phyloP scores from a whole-genome alignment of 2,329 filamentous ascomycete genomes.

The Ilyonectria mors-panacis region DNA sequence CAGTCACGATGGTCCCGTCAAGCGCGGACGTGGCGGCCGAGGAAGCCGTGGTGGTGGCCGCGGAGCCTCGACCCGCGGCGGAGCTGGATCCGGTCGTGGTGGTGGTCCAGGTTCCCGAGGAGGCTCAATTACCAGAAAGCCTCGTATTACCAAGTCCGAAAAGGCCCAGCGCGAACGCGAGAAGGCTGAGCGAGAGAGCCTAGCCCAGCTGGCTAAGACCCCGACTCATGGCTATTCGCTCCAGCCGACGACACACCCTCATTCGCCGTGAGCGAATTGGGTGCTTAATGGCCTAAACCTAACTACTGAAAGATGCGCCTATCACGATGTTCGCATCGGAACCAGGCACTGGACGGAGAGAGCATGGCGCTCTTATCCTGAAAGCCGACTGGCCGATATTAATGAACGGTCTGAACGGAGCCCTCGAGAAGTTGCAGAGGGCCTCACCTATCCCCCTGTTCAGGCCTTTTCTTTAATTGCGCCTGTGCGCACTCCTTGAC shows the following conservation, averaged over 20 bases:
- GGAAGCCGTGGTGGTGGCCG: conserved; percentile 70
- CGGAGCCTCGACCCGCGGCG: conserved; percentile 73
- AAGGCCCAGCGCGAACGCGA: conserved; percentile 86
- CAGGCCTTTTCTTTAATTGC: conserved; percentile 4
- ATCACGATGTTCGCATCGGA: background rate
- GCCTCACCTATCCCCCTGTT: background rate
- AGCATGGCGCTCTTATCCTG: background rate
- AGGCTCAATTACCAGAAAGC: conserved; percentile 82
- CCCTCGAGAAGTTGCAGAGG: background rate
- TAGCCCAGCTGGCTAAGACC: conserved; percentile 59
- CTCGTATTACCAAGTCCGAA: conserved; percentile 88
- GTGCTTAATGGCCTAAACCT: conserved; percentile 42
- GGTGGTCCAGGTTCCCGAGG: conserved; percentile 80
- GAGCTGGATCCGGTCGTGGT: conserved; percentile 60
- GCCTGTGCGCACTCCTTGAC: conserved; percentile 4
- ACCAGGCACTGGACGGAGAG: conserved; percentile 3
- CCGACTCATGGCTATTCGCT: conserved; percentile 55
- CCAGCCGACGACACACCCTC: conserved; percentile 56
- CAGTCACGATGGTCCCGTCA: conserved; percentile 81
- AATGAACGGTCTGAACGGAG: background rate
- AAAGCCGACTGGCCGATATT: background rate
- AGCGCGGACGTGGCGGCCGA: conserved; percentile 73
- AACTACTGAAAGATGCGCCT: background rate
- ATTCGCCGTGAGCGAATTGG: conserved; percentile 56
- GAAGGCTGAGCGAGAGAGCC: conserved; percentile 79